phyloP scores from a whole-genome alignment of 495 filamentous ascomycete species.

The Penicillium nucicola region DNA sequence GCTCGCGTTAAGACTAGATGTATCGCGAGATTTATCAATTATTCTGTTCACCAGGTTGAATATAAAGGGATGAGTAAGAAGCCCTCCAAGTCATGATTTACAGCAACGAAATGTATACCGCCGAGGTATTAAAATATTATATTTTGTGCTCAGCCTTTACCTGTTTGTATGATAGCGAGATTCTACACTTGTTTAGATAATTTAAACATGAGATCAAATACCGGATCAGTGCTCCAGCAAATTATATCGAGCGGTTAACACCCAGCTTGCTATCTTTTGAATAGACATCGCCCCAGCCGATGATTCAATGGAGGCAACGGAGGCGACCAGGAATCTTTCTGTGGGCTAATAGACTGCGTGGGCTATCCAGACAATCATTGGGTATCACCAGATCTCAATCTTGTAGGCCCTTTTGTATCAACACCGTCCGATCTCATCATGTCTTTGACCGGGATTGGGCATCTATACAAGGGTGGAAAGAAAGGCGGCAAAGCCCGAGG shows the following conservation, averaged over 20 bases:
- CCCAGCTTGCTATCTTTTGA: background rate
- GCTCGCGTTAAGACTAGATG: too few species aligned
- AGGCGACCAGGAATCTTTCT: background rate
- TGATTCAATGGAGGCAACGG: background rate
- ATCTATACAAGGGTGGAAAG: conserved; percentile 37
- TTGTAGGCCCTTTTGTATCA: background rate
- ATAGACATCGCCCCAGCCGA: background rate
- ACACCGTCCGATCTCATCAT: background rate
- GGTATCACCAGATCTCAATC: background rate
- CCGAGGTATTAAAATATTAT: too few species aligned
- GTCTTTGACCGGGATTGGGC: background rate
- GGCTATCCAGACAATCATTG: too few species aligned
- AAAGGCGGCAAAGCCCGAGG: conserved; percentile 26
- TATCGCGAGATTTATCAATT: too few species aligned
- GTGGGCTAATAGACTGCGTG: background rate
- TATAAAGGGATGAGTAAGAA: too few species aligned
- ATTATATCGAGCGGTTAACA: background rate
- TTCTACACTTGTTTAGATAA: background rate
- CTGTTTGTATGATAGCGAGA: background rate
- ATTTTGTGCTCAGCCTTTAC: too few species aligned
- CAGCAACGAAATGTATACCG: too few species aligned
- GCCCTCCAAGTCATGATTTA: too few species aligned
- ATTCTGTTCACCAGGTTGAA: too few species aligned
- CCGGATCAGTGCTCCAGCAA: conserved; percentile 1
- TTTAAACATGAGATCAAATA: conserved; percentile 4